These are phyloP conservation scores for Cymbopogon flexuosus DNA, from an alignment of 202 grass and related monocot species.

Conservation along the genomic window DNA sequence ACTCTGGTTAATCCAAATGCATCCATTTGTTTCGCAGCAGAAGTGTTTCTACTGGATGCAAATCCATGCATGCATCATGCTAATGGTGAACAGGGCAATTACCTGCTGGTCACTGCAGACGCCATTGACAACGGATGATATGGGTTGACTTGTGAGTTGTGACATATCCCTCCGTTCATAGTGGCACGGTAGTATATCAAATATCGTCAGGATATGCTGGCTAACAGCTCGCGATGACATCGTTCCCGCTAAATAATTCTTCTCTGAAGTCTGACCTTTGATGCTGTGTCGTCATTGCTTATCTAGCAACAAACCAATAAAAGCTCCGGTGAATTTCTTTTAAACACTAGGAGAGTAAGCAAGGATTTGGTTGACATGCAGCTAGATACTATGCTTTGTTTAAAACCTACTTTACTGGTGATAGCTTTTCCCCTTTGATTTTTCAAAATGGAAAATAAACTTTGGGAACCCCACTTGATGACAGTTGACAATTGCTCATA, in stretches of 20 bases:
- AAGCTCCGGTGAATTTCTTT: neutral
- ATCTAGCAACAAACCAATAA: neutral
- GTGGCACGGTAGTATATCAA: neutral
- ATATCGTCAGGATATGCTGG: neutral
- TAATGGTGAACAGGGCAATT: neutral
- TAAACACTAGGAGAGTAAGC: neutral
- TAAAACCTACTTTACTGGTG: neutral
- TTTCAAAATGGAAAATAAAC: neutral
- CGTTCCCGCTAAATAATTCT: neutral
- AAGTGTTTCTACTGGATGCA: neutral
- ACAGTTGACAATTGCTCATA: neutral
- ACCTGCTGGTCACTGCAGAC: neutral
- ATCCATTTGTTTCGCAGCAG: neutral
- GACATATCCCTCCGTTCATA: neutral
- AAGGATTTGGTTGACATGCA: neutral
- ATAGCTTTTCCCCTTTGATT: neutral
- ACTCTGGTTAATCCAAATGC: neutral
- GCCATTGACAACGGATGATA: neutral
- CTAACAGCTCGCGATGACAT: constrained; percentile 4
- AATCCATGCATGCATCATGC: neutral
- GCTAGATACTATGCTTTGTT: neutral
- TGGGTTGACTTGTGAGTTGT: neutral
- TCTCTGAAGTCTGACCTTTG: constrained; percentile 10
- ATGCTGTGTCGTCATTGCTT: constrained; percentile 4
- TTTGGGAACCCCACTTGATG: neutral